These are phyloP conservation scores for Fusarium illudens DNA, from an alignment of 2,329 filamentous ascomycete species.

Conservation along the genomic window DNA sequence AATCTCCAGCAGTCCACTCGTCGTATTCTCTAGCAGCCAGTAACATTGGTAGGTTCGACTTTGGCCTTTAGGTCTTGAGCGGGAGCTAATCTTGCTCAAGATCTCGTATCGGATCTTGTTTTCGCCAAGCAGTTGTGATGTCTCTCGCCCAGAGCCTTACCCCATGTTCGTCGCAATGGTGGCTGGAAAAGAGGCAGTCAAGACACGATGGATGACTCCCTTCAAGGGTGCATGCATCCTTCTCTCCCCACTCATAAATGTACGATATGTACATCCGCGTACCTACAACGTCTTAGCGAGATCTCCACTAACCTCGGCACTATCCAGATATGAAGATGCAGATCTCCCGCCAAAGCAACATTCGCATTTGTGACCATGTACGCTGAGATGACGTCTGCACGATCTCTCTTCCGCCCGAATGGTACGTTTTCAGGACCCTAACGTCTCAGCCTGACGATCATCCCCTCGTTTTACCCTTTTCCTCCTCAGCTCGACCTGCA, in stretches of 20 bases:
- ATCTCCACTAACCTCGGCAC: conserved; percentile 31
- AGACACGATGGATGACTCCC: neutral
- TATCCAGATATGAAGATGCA: conserved; percentile 18
- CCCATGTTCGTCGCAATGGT: neutral
- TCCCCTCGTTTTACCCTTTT: neutral
- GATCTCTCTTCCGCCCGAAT: conserved; percentile 8
- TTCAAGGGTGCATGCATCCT: conserved; percentile 16
- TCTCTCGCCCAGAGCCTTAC: neutral
- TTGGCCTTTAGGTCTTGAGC: neutral
- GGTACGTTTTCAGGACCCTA: neutral
- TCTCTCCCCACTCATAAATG: neutral
- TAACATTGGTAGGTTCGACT: neutral
- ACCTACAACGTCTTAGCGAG: conserved; percentile 3
- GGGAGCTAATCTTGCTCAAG: conserved; percentile 17
- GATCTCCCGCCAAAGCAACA: conserved; percentile 12
- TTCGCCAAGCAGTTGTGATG: neutral
- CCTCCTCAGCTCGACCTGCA: neutral
- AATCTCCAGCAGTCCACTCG: conserved; percentile 21
- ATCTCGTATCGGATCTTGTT: conserved; percentile 1
- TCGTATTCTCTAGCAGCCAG: neutral
- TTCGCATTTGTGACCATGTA: conserved; percentile 11
- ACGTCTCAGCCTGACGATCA: conserved; percentile 1
- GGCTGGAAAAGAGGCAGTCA: neutral
- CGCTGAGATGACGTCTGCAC: neutral
- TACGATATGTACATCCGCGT: neutral